These are phyloP conservation scores for Scytalidium lignicola DNA, from an alignment of 2,329 filamentous ascomycete genomes.

Conservation along the genomic window DNA sequence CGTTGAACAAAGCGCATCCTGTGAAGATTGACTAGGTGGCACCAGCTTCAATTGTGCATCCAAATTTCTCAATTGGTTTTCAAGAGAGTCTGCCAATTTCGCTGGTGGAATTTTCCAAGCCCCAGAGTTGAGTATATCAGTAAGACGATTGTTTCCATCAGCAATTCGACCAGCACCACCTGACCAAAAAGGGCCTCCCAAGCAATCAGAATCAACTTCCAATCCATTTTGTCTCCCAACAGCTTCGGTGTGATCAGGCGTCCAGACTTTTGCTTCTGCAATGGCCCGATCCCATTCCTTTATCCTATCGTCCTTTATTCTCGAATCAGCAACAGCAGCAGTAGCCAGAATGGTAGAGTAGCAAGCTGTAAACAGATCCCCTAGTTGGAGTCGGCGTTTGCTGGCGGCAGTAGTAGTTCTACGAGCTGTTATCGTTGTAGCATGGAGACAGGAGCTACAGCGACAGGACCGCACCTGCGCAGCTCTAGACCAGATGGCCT, in stretches of 20 bases:
- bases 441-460: conserved; percentile 56
- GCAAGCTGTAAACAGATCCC: conserved; percentile 58
- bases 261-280: conserved; percentile 38
- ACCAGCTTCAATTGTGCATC: conserved; percentile 2
- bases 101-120: not conserved
- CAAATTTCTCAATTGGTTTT: not conserved
- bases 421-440: conserved; percentile 41
- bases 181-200: not conserved
- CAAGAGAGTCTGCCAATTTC: not conserved
- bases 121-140: not conserved
- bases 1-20: not conserved
- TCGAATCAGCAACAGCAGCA: conserved; percentile 57
- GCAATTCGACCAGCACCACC: not conserved
- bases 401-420: conserved; percentile 44
- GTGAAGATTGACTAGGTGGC: not conserved
- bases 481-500: conserved; percentile 62
- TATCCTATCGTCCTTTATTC: conserved; percentile 51
- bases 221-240: not conserved
- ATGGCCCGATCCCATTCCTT: conserved; percentile 58
- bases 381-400: conserved; percentile 43
- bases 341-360: conserved; percentile 65
- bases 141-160: not conserved
- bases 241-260: conserved; percentile 9
- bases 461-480: conserved; percentile 58
- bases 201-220: too few relatives aligned